Evolutionary conservation across 2,329 filamentous ascomycete species (phyloP).

Genomic region (Calonectria hawksworthii): DNA sequence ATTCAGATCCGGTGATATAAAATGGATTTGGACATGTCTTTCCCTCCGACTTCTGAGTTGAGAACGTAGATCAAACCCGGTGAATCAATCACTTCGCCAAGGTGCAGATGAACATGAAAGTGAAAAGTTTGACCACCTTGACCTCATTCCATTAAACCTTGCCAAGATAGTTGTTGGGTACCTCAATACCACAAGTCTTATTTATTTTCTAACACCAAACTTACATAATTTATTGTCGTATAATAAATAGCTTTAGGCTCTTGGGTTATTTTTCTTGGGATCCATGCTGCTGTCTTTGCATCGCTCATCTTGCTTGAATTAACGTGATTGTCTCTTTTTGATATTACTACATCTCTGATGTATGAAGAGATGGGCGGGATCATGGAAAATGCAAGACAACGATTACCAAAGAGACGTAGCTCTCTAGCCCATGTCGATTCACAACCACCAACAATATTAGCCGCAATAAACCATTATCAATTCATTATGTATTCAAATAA

Average conservation of each 20-base stretch:
- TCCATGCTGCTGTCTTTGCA: not conserved
- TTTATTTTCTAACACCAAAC: no score
- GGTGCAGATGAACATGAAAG: not conserved
- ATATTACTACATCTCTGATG: not conserved
- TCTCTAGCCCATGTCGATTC: not conserved
- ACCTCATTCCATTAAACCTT: not conserved
- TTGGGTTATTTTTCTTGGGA: no score
- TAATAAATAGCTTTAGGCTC: no score
- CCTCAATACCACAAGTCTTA: no score
- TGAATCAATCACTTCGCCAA: not conserved
- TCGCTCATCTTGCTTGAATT: not conserved
- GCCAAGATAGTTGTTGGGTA: not conserved
- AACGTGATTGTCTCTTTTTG: not conserved
- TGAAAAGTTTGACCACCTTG: not conserved
- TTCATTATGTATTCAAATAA: not conserved
- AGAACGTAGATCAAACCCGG: not conserved
- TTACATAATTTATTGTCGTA: no score
- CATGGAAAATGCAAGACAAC: not conserved
- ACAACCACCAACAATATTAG: not conserved
- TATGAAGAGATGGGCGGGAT: not conserved
- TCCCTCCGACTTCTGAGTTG: not conserved
- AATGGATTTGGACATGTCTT: not conserved
- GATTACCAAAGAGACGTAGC: not conserved
- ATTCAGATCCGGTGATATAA: not conserved
- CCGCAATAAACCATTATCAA: not conserved